A percentile compares a stretch with the other conserved stretches of the same genome.
Evolutionary conservation across 495 filamentous ascomycete genomes (phyloP).

Genomic region (Stereocaulon alpinum): DNA sequence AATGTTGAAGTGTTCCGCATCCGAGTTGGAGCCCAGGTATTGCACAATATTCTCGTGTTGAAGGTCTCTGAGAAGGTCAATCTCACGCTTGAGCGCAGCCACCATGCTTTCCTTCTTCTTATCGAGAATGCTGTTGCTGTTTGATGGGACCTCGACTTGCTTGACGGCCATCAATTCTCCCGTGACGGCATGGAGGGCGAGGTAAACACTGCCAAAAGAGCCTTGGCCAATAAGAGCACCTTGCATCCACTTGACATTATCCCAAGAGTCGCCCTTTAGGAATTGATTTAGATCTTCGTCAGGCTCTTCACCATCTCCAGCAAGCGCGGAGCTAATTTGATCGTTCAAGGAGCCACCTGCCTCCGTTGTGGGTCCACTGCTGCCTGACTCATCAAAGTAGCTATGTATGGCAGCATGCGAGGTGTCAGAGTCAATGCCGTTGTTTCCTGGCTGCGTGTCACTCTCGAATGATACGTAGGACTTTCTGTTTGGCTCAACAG

Average conservation of each 20-base stretch:
- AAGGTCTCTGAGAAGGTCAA: constrained; percentile 84
- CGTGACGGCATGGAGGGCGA: constrained; percentile 93
- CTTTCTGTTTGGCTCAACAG: constrained; percentile 80
- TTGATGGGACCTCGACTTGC: constrained; percentile 87
- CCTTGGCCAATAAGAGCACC: constrained; percentile 93
- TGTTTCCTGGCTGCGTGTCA: constrained; percentile 51
- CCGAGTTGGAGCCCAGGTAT: constrained; percentile 87
- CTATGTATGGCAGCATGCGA: constrained; percentile 52
- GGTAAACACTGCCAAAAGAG: constrained; percentile 92
- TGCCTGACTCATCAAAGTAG: constrained; percentile 76
- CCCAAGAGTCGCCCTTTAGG: constrained; percentile 84
- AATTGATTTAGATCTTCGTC: constrained; percentile 72
- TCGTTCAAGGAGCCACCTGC: constrained; percentile 60
- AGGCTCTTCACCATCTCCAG: constrained; percentile 76
- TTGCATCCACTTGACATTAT: constrained; percentile 98
- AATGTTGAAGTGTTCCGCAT: constrained; percentile 92
- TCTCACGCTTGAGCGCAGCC: constrained; percentile 91
- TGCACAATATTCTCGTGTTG: constrained; percentile 97
- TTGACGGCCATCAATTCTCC: constrained; percentile 98
- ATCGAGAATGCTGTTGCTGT: constrained; percentile 69
- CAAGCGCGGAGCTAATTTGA: constrained; percentile 47
- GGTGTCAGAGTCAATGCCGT: constrained; percentile 60
- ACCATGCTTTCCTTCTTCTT: constrained; percentile 96
- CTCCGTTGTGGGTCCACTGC: constrained; percentile 52
- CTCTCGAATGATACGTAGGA: constrained; percentile 95